These are phyloP conservation scores for Aspergillus novofumigatus DNA, from an alignment of 2,329 filamentous ascomycete species.

Conservation along the genomic window DNA sequence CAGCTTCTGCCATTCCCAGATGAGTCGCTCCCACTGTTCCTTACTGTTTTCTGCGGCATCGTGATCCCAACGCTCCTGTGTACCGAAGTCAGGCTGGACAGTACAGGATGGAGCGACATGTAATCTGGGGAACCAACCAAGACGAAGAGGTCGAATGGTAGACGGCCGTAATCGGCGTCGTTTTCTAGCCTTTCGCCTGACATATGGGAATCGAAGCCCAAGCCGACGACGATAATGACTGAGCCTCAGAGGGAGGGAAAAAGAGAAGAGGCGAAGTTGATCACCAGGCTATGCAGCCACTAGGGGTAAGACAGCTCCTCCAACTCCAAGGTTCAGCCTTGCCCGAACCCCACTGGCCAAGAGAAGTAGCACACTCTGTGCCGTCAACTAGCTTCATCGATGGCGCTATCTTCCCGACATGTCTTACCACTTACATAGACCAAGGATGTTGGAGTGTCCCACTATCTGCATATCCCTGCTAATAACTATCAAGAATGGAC, in stretches of 20 bases:
- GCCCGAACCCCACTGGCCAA: too few relatives aligned
- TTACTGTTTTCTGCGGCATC: background rate
- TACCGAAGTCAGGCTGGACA: background rate
- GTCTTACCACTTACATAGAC: too few relatives aligned
- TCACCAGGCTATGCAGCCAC: too few relatives aligned
- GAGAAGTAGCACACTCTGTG: too few relatives aligned
- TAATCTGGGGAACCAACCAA: background rate
- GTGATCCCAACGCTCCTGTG: background rate
- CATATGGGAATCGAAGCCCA: too few relatives aligned
- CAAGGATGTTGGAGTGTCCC: too few relatives aligned
- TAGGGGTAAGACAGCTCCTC: too few relatives aligned
- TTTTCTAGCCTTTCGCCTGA: conserved; percentile 37
- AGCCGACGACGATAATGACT: background rate
- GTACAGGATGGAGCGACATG: background rate
- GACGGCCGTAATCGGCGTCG: conserved; percentile 48
- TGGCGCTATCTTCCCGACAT: too few relatives aligned
- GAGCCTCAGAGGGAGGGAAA: background rate
- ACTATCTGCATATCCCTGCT: too few relatives aligned
- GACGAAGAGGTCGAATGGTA: conserved; percentile 47
- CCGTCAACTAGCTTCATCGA: too few relatives aligned
- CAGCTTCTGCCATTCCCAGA: conserved; percentile 3
- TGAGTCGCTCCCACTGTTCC: conserved; percentile 2
- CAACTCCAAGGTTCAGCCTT: too few relatives aligned
- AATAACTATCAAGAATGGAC: too few relatives aligned
- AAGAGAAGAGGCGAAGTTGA: background rate